Evolutionary conservation across 139 green algal genomes (phyloP), one percentile per base, ranked within the genome.

Genomic region (Tetraselmis chui): DNA sequence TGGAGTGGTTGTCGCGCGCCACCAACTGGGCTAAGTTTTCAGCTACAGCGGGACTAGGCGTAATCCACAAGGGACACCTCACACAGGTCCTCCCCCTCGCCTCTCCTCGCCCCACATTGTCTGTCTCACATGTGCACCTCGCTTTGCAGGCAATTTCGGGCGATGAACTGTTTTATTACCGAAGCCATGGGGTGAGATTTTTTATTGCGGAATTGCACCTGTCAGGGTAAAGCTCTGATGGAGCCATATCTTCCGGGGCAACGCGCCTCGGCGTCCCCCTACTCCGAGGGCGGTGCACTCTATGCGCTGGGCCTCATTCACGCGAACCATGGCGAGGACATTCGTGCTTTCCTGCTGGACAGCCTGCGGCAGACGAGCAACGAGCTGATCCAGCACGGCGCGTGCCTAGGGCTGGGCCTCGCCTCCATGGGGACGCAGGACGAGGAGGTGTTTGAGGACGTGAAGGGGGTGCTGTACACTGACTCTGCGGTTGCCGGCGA

Each of bases 11-110:
- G 80, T 90, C 86, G 26, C 90, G 93, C 58, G 94, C 97, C 23
- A 99, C 97, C 82, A 99, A 99, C 93, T 99, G 97, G 97, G 94
- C 96, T 81, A 99, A 99, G 87, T 99, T 99, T 88, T 92, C 83
- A 45, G 97, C 97, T n/a, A 99, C 97, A 2, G 97, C 97, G 31
- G 95, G 94, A 0, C 92, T 99, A 31, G 97, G 97, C 0, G 95
- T 98, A 45, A 99, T 99, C 81, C 97, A 99, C 89, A 90, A 85
- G 2, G 97, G 97, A 26, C 95, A 98, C 85, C 85, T 99, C 78
- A 32, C n/a, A 2, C 30, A 25, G 25, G 76, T 29, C 28, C 27
- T 1, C 28, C 27, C 18, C 76, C 27, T 22, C 28, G 28, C 45
- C 45, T 18, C 45, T 18, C 45, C 45, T 18, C 45, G 18, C 45